phyloP scores from a whole-genome alignment of 2,329 filamentous ascomycete genomes.

The Trichoderma sp. region DNA sequence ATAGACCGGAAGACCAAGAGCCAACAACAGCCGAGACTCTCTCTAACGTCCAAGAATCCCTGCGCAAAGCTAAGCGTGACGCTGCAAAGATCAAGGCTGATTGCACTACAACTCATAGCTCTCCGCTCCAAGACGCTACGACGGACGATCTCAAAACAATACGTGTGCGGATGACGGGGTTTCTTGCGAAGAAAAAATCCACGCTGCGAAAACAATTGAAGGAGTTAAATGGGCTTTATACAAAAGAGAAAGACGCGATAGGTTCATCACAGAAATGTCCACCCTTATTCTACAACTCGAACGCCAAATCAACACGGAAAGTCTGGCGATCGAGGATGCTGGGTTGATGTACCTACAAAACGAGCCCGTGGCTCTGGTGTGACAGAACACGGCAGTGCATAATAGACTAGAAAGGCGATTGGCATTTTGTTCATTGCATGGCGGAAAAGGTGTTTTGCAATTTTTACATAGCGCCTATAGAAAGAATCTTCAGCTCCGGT shows the following conservation, averaged over 20 bases:
- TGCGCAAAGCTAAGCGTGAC: background rate
- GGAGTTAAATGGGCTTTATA: slow-evolving; percentile 5
- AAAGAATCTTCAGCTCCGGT: background rate
- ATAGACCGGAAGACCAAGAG: background rate
- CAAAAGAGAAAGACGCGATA: background rate
- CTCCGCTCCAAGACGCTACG: too few relatives aligned
- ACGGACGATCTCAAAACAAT: too few relatives aligned
- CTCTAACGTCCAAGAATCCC: background rate
- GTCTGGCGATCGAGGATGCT: background rate
- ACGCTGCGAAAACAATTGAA: background rate
- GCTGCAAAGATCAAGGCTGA: background rate
- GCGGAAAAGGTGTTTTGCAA: background rate
- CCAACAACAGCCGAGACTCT: background rate
- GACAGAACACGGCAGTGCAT: background rate
- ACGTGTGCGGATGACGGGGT: background rate
- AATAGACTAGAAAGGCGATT: background rate
- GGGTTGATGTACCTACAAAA: background rate
- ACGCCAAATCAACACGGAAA: background rate
- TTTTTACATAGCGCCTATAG: background rate
- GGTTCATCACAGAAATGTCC: background rate
- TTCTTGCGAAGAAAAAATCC: background rate
- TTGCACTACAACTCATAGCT: too few relatives aligned
- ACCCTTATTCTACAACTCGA: background rate
- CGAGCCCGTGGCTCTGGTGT: background rate
- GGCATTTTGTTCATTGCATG: background rate